Evolutionary conservation across 2,329 filamentous ascomycete genomes (phyloP).

Genomic region (Ceratocystis albifundus): DNA sequence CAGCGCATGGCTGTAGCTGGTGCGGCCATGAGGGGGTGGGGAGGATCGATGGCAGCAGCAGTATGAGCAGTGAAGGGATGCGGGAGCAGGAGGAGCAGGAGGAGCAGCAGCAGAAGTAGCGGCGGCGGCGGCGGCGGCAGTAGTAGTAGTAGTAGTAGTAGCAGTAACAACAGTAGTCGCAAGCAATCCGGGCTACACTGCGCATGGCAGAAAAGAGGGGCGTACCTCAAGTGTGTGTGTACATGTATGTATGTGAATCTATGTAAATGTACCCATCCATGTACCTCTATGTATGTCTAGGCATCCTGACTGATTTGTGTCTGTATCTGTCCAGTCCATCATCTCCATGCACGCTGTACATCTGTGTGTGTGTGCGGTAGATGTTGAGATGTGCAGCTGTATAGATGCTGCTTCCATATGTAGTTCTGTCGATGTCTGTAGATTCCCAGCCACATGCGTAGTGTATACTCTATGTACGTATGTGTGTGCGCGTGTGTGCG

Average conservation of each 20-base stretch:
- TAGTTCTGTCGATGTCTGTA: not conserved
- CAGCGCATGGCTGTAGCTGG: not conserved
- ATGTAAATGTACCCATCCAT: too few species aligned
- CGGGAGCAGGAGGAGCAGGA: not conserved
- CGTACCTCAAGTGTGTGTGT: too few species aligned
- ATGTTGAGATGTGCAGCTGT: not conserved
- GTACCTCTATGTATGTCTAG: too few species aligned
- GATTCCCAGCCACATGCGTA: too few species aligned
- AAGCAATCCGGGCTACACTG: not conserved
- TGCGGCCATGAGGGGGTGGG: not conserved
- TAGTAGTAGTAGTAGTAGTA: not conserved
- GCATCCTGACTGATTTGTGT: too few species aligned
- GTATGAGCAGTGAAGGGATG: not conserved
- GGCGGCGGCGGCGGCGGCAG: too few species aligned
- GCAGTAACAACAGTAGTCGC: not conserved
- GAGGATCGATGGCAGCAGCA: not conserved
- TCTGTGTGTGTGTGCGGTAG: too few species aligned
- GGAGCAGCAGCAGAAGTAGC: not conserved
- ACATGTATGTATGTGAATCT: too few species aligned
- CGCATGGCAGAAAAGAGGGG: not conserved
- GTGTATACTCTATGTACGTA: too few species aligned
- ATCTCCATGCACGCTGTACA: too few species aligned
- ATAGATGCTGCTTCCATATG: not conserved
- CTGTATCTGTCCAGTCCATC: too few species aligned
- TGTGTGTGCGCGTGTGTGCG: too few species aligned